Percentiles rank a stretch among this genome's conserved stretches.
phyloP scores from a whole-genome alignment of 345 rosid genomes.

The Triadica sebifera region DNA sequence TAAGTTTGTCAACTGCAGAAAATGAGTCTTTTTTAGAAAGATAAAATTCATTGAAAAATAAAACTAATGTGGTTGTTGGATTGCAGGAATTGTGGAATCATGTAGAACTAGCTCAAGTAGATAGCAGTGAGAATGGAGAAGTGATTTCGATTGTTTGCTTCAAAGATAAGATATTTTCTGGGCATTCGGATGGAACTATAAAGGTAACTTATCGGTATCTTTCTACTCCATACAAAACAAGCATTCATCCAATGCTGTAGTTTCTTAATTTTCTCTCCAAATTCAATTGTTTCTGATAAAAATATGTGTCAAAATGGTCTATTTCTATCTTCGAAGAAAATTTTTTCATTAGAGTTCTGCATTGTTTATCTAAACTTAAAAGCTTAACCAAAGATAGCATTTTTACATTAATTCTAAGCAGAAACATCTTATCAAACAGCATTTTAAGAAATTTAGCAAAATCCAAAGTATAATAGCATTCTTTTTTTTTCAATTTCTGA shows the following conservation, averaged over 20 bases:
- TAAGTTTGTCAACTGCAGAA: slow-evolving; percentile 34
- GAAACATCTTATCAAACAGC: background rate
- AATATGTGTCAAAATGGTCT: no score
- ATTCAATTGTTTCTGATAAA: no score
- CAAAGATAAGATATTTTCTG: slow-evolving; percentile 62
- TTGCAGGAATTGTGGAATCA: slow-evolving; percentile 67
- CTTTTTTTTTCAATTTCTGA: slow-evolving; percentile 16
- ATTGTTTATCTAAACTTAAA: no score
- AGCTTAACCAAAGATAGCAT: no score
- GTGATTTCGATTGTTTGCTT: slow-evolving; percentile 48
- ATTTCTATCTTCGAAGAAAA: no score
- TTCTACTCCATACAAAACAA: background rate
- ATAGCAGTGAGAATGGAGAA: slow-evolving; percentile 57
- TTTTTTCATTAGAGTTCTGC: no score
- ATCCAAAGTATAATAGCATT: slow-evolving; percentile 13
- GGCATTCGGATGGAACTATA: slow-evolving; percentile 75
- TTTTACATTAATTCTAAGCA: background rate
- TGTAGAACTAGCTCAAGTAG: slow-evolving; percentile 55
- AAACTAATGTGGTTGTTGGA: slow-evolving; percentile 12
- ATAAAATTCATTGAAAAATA: background rate
- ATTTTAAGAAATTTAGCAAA: no score
- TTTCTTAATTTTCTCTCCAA: no score
- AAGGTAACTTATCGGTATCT: slow-evolving; percentile 37
- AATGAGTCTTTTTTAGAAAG: background rate
- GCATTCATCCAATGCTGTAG: no score